A percentile compares a stretch with the other conserved stretches of the same genome.
Conservation (phyloP, 2,329 filamentous ascomycete species). For the Exophiala lecanii-corni region DNA sequence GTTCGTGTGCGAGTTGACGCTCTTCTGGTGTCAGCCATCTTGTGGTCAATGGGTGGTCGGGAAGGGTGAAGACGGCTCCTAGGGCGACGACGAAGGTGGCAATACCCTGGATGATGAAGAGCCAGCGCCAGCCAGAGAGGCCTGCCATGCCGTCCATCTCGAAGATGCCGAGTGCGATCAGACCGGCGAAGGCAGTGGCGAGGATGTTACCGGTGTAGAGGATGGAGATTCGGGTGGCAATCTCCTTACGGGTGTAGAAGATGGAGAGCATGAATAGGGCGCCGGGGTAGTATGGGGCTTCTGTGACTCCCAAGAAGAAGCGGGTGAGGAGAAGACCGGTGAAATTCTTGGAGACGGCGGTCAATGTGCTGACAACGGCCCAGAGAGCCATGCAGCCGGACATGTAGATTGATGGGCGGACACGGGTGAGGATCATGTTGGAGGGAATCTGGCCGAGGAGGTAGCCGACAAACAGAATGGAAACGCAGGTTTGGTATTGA, state of each 20-base stretch:
- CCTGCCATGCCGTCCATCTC: constrained; percentile 39
- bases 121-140: constrained; percentile 49
- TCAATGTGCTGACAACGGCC: constrained; percentile 33
- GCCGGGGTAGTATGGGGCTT: constrained; percentile 54
- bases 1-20: constrained; percentile 41
- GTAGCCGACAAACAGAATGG: constrained; percentile 29
- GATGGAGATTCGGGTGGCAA: constrained; percentile 51
- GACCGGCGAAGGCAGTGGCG: constrained; percentile 56
- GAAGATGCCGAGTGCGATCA: constrained; percentile 55
- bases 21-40: constrained; percentile 25
- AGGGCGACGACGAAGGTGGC: constrained; percentile 42
- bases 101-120: constrained; percentile 55
- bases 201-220: constrained; percentile 58
- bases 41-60: constrained; percentile 39
- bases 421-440: constrained; percentile 30
- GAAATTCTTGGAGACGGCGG: constrained; percentile 36
- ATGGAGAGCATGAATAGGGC: constrained; percentile 60
- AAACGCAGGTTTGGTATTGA: constrained; percentile 32
- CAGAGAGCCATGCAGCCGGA: constrained; percentile 33
- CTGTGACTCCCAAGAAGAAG: constrained; percentile 38
- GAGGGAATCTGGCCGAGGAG: constrained; percentile 26
- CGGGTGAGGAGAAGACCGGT: constrained; percentile 38
- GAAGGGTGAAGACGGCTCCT: constrained; percentile 39
- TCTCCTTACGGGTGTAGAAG: constrained; percentile 48
- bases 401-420: constrained; percentile 42